Evolutionary conservation across 169 alveolate species (phyloP).

Genomic region (Plasmodium fragile): DNA sequence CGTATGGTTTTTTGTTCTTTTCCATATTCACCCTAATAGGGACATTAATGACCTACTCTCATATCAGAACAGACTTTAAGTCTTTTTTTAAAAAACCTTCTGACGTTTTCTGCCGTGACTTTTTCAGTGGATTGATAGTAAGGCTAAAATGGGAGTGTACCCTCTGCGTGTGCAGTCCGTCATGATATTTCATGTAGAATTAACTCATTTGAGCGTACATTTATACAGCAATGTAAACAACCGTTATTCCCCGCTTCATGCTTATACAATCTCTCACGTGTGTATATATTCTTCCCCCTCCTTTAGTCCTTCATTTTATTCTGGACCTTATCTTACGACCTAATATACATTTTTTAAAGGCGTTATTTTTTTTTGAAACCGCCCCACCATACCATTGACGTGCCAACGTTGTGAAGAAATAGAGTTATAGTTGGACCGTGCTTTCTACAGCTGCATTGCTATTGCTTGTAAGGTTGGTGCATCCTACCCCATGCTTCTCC

Average conservation of each 20-base stretch:
- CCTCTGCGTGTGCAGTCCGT: background rate
- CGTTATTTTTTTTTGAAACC: background rate
- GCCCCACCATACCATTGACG: background rate
- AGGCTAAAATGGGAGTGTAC: background rate
- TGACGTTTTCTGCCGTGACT: conserved; percentile 19
- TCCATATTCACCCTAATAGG: conserved; percentile 42
- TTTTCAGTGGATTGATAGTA: conserved; percentile 74
- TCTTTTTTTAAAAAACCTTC: conserved; percentile 54
- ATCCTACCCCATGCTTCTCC: background rate
- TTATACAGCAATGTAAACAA: background rate
- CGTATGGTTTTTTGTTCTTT: conserved; percentile 56
- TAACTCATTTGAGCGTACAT: background rate
- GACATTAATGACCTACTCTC: conserved; percentile 54
- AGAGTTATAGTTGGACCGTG: background rate
- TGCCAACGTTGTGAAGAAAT: background rate
- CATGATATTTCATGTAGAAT: background rate
- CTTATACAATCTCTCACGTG: background rate
- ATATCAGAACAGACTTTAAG: conserved; percentile 22
- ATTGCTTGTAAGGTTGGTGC: background rate
- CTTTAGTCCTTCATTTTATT: conserved; percentile 62
- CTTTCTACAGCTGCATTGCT: background rate
- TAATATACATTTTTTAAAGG: conserved; percentile 56
- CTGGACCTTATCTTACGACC: conserved; percentile 70
- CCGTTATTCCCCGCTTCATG: background rate
- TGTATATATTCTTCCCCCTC: background rate